Percentiles rank a stretch among this genome's conserved stretches.
These are phyloP conservation scores for Blastobotrys arbuscula DNA, from an alignment of 1,139 yeast species.

Conservation along the genomic window DNA sequence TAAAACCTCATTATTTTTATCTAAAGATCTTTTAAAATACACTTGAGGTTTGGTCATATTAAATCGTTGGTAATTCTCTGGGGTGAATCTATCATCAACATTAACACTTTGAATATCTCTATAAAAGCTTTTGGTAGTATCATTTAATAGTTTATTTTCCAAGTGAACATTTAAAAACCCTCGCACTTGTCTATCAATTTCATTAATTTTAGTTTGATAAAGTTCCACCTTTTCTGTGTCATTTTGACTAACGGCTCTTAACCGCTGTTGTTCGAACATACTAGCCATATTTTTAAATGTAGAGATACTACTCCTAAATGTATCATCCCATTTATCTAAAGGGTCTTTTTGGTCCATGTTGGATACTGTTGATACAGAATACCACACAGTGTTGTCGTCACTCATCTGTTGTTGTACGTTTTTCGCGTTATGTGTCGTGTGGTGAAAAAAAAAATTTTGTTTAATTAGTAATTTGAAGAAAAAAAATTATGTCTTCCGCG, in stretches of 20 bases:
- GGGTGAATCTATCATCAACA: neutral
- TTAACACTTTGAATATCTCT: neutral
- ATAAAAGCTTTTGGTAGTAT: neutral
- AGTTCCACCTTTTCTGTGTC: neutral
- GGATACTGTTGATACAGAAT: neutral
- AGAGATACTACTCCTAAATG: neutral
- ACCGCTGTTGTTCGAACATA: conserved; percentile 3
- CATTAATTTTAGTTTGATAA: conserved; percentile 1
- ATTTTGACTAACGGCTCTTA: neutral
- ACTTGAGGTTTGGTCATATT: conserved; percentile 1
- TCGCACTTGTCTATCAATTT: conserved; percentile 7
- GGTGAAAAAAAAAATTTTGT: neutral
- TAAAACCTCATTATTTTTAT: neutral
- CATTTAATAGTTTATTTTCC: neutral
- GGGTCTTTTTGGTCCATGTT: neutral
- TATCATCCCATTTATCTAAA: neutral
- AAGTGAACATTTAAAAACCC: neutral
- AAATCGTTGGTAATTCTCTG: neutral
- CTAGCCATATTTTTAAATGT: conserved; percentile 1
- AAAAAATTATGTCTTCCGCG: too few relatives aligned
- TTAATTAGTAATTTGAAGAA: neutral
- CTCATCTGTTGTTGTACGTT: conserved; percentile 2
- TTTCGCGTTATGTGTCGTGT: neutral
- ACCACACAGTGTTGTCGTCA: neutral
- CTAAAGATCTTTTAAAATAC: neutral